Conservation (phyloP, 352 stramenopile genomes). For the Aphanomyces stellatus region DNA sequence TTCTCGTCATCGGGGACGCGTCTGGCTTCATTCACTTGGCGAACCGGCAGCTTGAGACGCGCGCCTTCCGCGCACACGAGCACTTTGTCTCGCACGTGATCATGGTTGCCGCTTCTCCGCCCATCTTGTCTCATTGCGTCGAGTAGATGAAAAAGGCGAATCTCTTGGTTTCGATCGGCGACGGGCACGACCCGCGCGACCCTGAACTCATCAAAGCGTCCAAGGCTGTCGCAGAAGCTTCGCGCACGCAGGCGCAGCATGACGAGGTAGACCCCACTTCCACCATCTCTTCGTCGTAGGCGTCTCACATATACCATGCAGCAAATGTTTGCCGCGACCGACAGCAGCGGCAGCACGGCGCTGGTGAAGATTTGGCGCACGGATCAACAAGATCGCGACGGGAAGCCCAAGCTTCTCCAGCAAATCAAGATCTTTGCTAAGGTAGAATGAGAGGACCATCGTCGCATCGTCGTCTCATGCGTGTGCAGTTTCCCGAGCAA, state of each 20-base stretch:
- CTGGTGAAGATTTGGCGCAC: constrained; percentile 83
- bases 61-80: constrained; percentile 78
- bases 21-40: constrained; percentile 77
- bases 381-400: constrained; percentile 80
- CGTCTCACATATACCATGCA: not conserved
- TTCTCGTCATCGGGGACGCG: constrained; percentile 77
- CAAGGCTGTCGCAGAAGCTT: constrained; percentile 66
- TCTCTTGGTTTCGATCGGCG: constrained; percentile 75
- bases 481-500: constrained; percentile 60
- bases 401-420: constrained; percentile 75
- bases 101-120: constrained; percentile 39
- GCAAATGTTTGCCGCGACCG: constrained; percentile 59
- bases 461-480: not conserved
- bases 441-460: constrained; percentile 27
- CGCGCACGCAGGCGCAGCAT: constrained; percentile 34
- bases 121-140: not conserved
- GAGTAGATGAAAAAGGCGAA: constrained; percentile 86
- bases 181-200: constrained; percentile 74
- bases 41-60: constrained; percentile 71
- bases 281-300: not conserved
- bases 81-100: constrained; percentile 83
- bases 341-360: constrained; percentile 54
- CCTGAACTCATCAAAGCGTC: constrained; percentile 69
- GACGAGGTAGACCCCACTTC: constrained; percentile 42
- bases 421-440: constrained; percentile 82